Conservation (phyloP, 2,329 filamentous ascomycete species). For the Trichoderma harzianum region DNA sequence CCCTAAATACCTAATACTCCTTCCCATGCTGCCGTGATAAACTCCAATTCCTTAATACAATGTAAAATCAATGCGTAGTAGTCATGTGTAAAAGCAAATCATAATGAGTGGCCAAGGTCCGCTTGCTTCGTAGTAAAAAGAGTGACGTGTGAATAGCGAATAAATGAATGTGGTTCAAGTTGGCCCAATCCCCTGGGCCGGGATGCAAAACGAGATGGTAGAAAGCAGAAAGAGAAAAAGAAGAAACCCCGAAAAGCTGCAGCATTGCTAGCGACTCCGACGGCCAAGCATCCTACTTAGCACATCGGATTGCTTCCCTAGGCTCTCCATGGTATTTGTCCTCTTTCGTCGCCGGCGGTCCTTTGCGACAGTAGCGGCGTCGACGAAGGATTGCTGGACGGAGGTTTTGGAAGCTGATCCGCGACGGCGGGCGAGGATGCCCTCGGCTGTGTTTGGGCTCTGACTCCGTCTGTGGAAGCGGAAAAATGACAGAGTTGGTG, state of each 20-base stretch:
- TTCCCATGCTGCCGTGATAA: not conserved
- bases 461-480: constrained; percentile 41
- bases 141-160: not conserved
- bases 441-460: constrained; percentile 26
- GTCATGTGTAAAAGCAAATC: not conserved
- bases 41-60: not conserved
- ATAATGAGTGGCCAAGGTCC: constrained; percentile 2
- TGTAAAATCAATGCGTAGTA: not conserved
- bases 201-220: not conserved
- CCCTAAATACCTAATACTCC: not conserved
- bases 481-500: constrained; percentile 38
- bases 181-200: not conserved
- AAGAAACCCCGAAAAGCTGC: not conserved
- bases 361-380: not conserved
- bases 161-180: not conserved
- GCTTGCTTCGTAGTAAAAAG: not conserved
- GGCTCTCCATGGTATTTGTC: not conserved
- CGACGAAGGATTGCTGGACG: not conserved
- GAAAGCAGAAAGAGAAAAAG: not conserved
- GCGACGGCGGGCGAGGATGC: constrained; percentile 14
- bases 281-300: constrained; percentile 39
- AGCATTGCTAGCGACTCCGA: constrained; percentile 22
- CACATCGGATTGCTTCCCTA: constrained; percentile 27
- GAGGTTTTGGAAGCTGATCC: constrained; percentile 5
- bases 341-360: constrained; percentile 14